A percentile compares a stretch with the other conserved stretches of the same genome.
phyloP scores from a whole-genome alignment of 2,329 filamentous ascomycete species.

The Colletotrichum spinosum region DNA sequence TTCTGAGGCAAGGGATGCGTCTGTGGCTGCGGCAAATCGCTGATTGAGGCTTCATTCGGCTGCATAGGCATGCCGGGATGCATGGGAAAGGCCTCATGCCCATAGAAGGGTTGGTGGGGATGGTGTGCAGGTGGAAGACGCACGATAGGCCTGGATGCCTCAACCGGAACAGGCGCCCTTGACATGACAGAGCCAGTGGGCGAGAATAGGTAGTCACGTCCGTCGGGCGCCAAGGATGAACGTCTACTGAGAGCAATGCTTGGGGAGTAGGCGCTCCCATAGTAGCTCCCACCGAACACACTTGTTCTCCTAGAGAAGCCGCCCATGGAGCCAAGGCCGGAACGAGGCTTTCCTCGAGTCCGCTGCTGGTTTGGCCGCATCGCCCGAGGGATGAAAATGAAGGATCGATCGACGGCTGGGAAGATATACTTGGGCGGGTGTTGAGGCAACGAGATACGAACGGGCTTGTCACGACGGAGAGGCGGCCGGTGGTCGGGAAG shows the following conservation, averaged over 20 bases:
- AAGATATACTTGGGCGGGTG: conserved; percentile 88
- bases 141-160: conserved; percentile 78
- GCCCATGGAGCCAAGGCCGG: conserved; percentile 75
- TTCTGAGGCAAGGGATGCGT: conserved; percentile 69
- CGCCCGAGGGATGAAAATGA: conserved; percentile 96
- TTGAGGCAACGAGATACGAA: conserved; percentile 89
- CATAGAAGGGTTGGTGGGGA: conserved; percentile 42
- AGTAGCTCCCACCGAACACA: conserved; percentile 76
- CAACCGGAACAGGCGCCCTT: conserved; percentile 70
- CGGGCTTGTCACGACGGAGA: conserved; percentile 93
- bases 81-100: conserved; percentile 25
- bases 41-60: conserved; percentile 55
- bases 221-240: conserved; percentile 77
- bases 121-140: conserved; percentile 77
- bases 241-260: conserved; percentile 90
- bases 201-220: conserved; percentile 81
- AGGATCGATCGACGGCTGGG: conserved; percentile 89
- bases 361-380: conserved; percentile 92
- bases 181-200: conserved; percentile 84
- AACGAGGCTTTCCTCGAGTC: conserved; percentile 78
- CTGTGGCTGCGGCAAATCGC: conserved; percentile 67
- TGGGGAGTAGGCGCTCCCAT: conserved; percentile 83
- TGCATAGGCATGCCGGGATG: conserved; percentile 31
- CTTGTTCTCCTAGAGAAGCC: conserved; percentile 85
- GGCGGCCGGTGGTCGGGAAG: conserved; percentile 95